These are phyloP conservation scores for Rhodotorula sphaerocarpa DNA, from an alignment of 768 basidiomycete genomes.

Conservation along the genomic window DNA sequence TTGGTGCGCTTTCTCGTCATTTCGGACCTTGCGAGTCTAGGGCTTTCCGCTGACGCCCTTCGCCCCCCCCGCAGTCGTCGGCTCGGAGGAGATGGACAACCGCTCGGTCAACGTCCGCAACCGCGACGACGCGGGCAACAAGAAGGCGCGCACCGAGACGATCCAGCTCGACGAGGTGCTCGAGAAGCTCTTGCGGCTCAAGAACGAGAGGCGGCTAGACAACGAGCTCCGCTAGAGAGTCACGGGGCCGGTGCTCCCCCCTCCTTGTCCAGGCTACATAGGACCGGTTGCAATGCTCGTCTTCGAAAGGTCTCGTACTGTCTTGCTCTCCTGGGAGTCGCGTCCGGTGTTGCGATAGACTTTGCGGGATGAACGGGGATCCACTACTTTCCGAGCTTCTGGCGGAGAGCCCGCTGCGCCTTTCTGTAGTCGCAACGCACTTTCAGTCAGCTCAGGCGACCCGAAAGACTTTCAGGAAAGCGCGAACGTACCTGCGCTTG, in stretches of 20 bases:
- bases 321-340: too few relatives aligned
- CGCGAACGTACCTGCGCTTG: constrained; percentile 22
- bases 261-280: too few relatives aligned
- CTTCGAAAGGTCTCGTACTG: too few relatives aligned
- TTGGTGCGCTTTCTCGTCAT: constrained; percentile 54
- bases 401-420: constrained; percentile 30
- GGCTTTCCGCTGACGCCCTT: background rate
- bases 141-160: constrained; percentile 65
- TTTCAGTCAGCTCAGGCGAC: background rate
- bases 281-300: too few relatives aligned
- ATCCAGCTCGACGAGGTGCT: constrained; percentile 61
- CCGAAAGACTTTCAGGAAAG: background rate
- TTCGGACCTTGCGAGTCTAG: background rate
- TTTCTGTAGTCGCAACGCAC: constrained; percentile 16
- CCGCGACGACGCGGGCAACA: constrained; percentile 82
- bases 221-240: constrained; percentile 20
- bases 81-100: constrained; percentile 77
- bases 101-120: constrained; percentile 91
- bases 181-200: constrained; percentile 63
- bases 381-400: constrained; percentile 29
- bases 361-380: too few relatives aligned
- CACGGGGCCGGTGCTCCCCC: too few relatives aligned
- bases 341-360: too few relatives aligned
- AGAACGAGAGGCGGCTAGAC: constrained; percentile 50
- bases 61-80: constrained; percentile 60